Evolutionary conservation across 2,329 filamentous ascomycete species (phyloP).

Genomic region (Aureobasidium sp.): DNA sequence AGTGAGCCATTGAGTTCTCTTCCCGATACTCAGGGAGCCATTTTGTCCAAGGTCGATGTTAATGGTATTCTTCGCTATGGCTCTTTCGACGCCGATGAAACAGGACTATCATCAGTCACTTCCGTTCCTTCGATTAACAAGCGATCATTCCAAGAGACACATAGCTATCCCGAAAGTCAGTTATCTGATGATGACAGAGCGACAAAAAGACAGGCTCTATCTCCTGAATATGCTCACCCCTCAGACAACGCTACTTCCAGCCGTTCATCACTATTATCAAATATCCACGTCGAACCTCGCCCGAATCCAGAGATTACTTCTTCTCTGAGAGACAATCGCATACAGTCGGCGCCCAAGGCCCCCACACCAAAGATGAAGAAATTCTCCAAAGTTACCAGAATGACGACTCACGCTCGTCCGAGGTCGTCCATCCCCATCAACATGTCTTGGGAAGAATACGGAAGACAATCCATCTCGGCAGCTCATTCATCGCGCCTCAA

Average conservation of each 20-base stretch:
- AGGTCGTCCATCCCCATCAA: constrained; percentile 70
- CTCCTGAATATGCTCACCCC: neutral
- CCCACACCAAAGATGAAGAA: constrained; percentile 3
- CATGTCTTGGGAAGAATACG: constrained; percentile 67
- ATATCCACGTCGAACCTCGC: neutral
- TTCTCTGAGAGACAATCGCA: neutral
- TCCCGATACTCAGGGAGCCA: neutral
- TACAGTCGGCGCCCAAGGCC: neutral
- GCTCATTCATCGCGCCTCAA: constrained; percentile 84
- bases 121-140: constrained; percentile 12
- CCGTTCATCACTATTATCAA: neutral
- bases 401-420: constrained; percentile 19
- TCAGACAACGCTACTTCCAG: neutral
- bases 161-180: constrained; percentile 12
- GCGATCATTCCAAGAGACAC: constrained; percentile 7
- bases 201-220: constrained; percentile 13
- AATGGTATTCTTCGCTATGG: constrained; percentile 11
- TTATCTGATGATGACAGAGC: constrained; percentile 2
- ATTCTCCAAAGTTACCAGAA: constrained; percentile 6
- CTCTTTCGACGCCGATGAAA: constrained; percentile 13
- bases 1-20: constrained; percentile 3
- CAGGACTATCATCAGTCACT: constrained; percentile 13
- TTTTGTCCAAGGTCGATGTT: constrained; percentile 12
- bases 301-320: neutral
- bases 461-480: constrained; percentile 81